These are phyloP conservation scores for Mycena pura DNA, from an alignment of 768 basidiomycete species.

Conservation along the genomic window DNA sequence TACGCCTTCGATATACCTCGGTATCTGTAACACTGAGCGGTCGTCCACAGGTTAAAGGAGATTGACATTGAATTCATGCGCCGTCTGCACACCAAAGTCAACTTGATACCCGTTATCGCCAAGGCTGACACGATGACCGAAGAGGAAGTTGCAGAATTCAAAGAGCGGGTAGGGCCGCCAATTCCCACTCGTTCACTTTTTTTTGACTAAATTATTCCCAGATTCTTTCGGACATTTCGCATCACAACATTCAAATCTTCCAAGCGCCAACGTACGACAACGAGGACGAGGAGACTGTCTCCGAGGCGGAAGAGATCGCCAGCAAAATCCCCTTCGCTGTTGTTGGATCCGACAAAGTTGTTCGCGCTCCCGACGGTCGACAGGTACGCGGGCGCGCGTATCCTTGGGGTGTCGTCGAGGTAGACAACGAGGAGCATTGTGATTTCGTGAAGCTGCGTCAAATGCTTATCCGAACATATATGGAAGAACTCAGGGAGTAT, in stretches of 20 bases:
- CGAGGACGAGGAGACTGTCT: constrained; percentile 97
- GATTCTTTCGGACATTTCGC: constrained; percentile 92
- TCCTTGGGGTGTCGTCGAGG: constrained; percentile 99
- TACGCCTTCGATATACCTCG: constrained; percentile 50
- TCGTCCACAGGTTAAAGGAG: constrained; percentile 80
- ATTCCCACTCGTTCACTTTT: not conserved
- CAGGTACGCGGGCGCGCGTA: constrained; percentile 94
- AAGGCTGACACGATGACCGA: constrained; percentile 98
- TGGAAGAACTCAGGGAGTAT: constrained; percentile 98
- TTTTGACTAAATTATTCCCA: constrained; percentile 36
- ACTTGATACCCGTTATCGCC: constrained; percentile 97
- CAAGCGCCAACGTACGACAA: constrained; percentile 97
- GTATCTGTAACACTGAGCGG: constrained; percentile 6
- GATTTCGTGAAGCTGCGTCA: constrained; percentile 99
- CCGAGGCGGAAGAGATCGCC: constrained; percentile 96
- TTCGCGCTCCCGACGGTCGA: constrained; percentile 86
- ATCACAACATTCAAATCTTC: constrained; percentile 98
- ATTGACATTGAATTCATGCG: constrained; percentile 99
- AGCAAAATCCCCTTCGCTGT: constrained; percentile 99
- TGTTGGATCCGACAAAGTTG: constrained; percentile 89
- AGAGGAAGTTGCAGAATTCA: constrained; percentile 92
- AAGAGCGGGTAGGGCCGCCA: constrained; percentile 72
- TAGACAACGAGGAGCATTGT: constrained; percentile 99
- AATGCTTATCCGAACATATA: constrained; percentile 98
- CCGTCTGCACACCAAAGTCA: constrained; percentile 95